phyloP scores from a whole-genome alignment of 2,329 filamentous ascomycete genomes.

The Samsoniella hepiali region DNA sequence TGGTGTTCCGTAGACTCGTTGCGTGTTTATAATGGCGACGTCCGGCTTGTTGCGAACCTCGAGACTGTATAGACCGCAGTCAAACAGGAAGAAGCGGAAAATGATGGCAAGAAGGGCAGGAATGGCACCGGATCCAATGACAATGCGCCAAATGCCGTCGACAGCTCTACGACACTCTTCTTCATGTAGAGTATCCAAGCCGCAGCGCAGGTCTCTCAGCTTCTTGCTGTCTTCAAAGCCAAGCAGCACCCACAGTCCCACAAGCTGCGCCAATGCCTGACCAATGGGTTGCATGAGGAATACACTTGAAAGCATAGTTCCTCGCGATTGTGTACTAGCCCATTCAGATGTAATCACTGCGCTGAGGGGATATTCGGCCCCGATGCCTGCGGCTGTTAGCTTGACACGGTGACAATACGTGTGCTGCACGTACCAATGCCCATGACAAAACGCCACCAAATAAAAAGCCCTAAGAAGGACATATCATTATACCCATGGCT shows the following conservation, averaged over 20 bases:
- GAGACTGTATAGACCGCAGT: conserved; percentile 62
- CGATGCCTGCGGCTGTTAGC: conserved; percentile 46
- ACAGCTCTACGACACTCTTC: conserved; percentile 46
- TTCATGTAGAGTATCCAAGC: conserved; percentile 43
- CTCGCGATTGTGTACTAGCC: conserved; percentile 58
- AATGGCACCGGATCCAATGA: conserved; percentile 62
- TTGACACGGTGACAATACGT: not conserved
- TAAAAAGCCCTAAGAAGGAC: conserved; percentile 49
- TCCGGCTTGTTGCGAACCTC: conserved; percentile 62
- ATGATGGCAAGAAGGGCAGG: conserved; percentile 62
- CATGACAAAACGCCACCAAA: conserved; percentile 55
- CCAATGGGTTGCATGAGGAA: conserved; percentile 69
- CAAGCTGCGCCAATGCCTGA: conserved; percentile 61
- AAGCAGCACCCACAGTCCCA: conserved; percentile 53
- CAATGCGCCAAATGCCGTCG: conserved; percentile 64
- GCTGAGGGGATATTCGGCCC: conserved; percentile 65
- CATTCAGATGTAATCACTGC: conserved; percentile 68
- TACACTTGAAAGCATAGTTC: conserved; percentile 64
- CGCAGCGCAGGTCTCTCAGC: conserved; percentile 45
- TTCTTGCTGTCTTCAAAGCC: conserved; percentile 42
- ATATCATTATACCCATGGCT: conserved; percentile 48
- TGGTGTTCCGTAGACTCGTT: conserved; percentile 52
- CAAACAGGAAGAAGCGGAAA: conserved; percentile 64
- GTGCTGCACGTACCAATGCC: conserved; percentile 40
- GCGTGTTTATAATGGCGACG: conserved; percentile 57